These are phyloP conservation scores for Alternaria triticina DNA, from an alignment of 2,329 filamentous ascomycete genomes.

Conservation along the genomic window DNA sequence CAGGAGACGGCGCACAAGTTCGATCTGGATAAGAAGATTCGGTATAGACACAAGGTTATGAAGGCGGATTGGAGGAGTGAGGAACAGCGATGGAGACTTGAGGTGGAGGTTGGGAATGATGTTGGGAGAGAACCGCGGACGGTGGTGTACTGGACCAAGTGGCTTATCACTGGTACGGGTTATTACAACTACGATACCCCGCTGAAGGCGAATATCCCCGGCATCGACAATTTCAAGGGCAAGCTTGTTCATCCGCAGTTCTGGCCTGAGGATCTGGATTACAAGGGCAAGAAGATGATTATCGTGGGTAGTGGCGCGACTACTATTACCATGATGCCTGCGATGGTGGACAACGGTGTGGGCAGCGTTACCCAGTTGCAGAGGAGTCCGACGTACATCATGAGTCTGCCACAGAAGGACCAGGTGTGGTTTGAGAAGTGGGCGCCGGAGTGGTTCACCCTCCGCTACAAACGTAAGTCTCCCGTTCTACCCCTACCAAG, in stretches of 20 bases:
- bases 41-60: constrained; percentile 52
- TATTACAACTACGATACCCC: constrained; percentile 77
- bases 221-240: constrained; percentile 70
- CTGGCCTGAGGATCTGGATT: constrained; percentile 74
- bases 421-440: constrained; percentile 44
- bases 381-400: constrained; percentile 70
- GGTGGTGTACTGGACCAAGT: constrained; percentile 52
- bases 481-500: not conserved
- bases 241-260: constrained; percentile 73
- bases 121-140: constrained; percentile 39
- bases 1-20: constrained; percentile 51
- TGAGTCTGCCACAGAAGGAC: constrained; percentile 58
- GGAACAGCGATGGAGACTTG: constrained; percentile 56
- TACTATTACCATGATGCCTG: constrained; percentile 76
- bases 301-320: constrained; percentile 82
- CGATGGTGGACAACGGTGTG: constrained; percentile 67
- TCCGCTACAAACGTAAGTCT: constrained; percentile 53
- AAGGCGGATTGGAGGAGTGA: constrained; percentile 54
- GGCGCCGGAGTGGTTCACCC: constrained; percentile 58
- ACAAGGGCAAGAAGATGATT: constrained; percentile 70
- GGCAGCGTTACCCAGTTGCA: constrained; percentile 78
- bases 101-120: constrained; percentile 34
- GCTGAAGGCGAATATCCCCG: constrained; percentile 67
- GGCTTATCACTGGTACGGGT: constrained; percentile 67
- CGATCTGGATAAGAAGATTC: constrained; percentile 56